phyloP scores from a whole-genome alignment of 345 rosid genomes.

The Hibiscus mutabilis region DNA sequence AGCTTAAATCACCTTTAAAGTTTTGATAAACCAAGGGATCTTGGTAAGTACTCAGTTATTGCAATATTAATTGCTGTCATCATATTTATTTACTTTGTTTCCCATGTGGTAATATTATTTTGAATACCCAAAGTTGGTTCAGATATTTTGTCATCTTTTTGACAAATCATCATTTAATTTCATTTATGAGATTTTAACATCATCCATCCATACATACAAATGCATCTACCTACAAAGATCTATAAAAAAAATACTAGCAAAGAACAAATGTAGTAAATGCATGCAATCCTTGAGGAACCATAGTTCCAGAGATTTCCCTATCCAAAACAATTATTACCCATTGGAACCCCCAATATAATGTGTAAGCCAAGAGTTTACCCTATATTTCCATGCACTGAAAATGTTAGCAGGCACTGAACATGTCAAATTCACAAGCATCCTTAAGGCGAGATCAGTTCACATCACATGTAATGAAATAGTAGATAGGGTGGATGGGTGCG shows the following conservation, averaged over 20 bases:
- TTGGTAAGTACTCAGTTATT: neutral
- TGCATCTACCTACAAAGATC: no score
- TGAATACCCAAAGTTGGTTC: neutral
- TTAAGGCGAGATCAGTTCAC: neutral
- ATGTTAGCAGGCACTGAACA: neutral
- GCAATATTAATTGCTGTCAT: neutral
- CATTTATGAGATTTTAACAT: neutral
- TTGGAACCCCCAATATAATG: neutral
- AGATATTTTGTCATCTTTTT: neutral
- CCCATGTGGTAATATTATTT: neutral
- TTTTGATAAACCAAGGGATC: conserved; percentile 1
- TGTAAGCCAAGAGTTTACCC: neutral
- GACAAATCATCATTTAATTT: neutral
- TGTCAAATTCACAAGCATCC: neutral
- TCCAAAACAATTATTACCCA: neutral
- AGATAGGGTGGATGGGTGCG: neutral
- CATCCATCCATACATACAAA: no score
- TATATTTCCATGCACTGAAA: neutral
- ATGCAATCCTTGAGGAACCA: neutral
- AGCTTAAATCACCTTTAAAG: conserved; percentile 5
- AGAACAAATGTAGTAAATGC: no score
- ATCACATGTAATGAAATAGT: neutral
- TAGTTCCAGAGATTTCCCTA: neutral
- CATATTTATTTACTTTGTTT: neutral
- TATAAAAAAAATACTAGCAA: no score